phyloP scores from a whole-genome alignment of 768 basidiomycete genomes.

The Pleurotus salmoneostramineus region DNA sequence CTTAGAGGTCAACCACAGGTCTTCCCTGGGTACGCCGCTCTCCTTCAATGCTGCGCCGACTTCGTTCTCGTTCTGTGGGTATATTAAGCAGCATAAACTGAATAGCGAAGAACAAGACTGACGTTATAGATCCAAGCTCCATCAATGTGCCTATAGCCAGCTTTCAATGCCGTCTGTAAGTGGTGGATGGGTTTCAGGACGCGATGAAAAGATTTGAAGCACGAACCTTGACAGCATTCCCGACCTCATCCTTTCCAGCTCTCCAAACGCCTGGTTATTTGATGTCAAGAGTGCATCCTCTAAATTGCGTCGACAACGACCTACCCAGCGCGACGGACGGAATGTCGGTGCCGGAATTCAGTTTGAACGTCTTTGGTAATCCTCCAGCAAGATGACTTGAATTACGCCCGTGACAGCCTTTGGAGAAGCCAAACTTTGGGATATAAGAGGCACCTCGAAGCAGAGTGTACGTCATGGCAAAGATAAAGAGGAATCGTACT shows the following conservation, averaged over 20 bases:
- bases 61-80: slow-evolving; percentile 58
- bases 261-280: slow-evolving; percentile 55
- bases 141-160: slow-evolving; percentile 72
- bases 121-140: slow-evolving; percentile 70
- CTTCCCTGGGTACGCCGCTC: slow-evolving; percentile 55
- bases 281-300: not conserved
- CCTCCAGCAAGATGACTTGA: not conserved
- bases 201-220: not conserved
- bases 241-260: slow-evolving; percentile 54
- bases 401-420: slow-evolving; percentile 4
- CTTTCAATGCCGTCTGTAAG: slow-evolving; percentile 47
- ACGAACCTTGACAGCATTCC: slow-evolving; percentile 57
- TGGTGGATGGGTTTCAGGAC: not conserved
- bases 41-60: slow-evolving; percentile 60
- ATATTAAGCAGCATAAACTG: not conserved
- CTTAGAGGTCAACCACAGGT: slow-evolving; percentile 71
- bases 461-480: slow-evolving; percentile 1
- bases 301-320: not conserved
- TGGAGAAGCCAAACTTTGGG: not conserved
- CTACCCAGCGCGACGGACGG: slow-evolving; percentile 65
- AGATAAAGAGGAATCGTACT: not conserved
- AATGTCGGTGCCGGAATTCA: slow-evolving; percentile 67
- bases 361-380: slow-evolving; percentile 46
- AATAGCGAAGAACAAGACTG: slow-evolving; percentile 11
- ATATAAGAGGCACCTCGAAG: not conserved